Percentiles rank a stretch among this genome's conserved stretches.
phyloP scores from a whole-genome alignment of 495 filamentous ascomycete genomes.

The Podospora pseudoanserina region DNA sequence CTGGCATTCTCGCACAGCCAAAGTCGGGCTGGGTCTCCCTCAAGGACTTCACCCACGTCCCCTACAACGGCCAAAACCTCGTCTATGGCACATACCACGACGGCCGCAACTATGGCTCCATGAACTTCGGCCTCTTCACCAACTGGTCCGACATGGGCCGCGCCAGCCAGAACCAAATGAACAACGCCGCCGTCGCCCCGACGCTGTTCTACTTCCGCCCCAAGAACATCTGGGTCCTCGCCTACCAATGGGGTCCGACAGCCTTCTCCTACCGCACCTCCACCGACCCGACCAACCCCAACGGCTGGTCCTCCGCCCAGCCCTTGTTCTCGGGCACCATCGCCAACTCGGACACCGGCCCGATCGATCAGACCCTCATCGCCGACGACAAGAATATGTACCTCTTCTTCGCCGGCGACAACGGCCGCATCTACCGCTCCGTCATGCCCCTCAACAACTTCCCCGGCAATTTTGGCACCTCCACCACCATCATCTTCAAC shows the following conservation, averaged over 20 bases:
- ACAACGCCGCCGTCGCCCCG: constrained; percentile 51
- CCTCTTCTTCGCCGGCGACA: constrained; percentile 63
- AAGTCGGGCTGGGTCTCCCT: constrained; percentile 50
- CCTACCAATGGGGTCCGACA: constrained; percentile 57
- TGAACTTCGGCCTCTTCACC: constrained; percentile 54
- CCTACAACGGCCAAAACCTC: constrained; percentile 50
- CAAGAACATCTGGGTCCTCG: constrained; percentile 58
- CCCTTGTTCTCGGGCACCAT: constrained; percentile 56
- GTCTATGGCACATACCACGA: constrained; percentile 50
- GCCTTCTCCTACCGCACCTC: constrained; percentile 59
- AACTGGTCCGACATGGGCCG: constrained; percentile 54
- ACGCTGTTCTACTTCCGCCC: constrained; percentile 60
- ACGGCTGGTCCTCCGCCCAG: constrained; percentile 52
- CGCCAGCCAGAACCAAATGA: constrained; percentile 53
- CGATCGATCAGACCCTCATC: constrained; percentile 60
- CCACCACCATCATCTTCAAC: constrained; percentile 45
- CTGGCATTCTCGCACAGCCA: constrained; percentile 44
- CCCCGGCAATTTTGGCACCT: constrained; percentile 54
- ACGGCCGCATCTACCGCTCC: constrained; percentile 60
- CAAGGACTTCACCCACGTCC: constrained; percentile 54
- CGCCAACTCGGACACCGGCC: constrained; percentile 44
- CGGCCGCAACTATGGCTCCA: constrained; percentile 48
- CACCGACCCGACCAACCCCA: constrained; percentile 52
- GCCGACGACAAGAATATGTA: constrained; percentile 57
- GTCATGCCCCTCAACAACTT: constrained; percentile 58